Percentiles rank a stretch among this genome's conserved stretches.
Conservation (phyloP, 2,329 filamentous ascomycete species). For the Fusarium algeriense region DNA sequence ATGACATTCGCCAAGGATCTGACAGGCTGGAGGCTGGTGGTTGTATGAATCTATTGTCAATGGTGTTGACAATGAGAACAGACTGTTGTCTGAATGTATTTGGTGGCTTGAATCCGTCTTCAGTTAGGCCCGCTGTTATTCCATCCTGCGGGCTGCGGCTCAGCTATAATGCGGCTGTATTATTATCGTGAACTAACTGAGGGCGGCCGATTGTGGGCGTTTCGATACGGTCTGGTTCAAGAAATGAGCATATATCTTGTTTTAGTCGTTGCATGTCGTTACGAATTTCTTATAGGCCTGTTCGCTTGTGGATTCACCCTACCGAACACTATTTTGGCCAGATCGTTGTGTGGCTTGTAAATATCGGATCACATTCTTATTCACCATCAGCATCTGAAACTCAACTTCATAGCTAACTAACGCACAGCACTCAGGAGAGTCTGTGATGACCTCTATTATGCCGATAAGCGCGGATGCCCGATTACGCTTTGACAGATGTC, state of each 20-base stretch:
- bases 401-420: constrained; percentile 16
- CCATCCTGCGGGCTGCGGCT: constrained; percentile 6
- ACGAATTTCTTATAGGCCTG: constrained; percentile 10
- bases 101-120: constrained; percentile 10
- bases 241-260: constrained; percentile 18
- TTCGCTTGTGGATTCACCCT: neutral
- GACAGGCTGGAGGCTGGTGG: neutral
- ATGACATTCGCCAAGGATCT: constrained; percentile 11
- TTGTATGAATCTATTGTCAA: neutral
- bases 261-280: constrained; percentile 12
- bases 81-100: neutral
- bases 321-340: neutral
- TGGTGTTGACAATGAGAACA: constrained; percentile 1
- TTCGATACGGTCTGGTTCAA: neutral
- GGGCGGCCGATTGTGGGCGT: constrained; percentile 21
- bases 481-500: constrained; percentile 30
- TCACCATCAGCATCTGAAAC: constrained; percentile 12
- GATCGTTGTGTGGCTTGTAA: constrained; percentile 16
- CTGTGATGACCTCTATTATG: neutral
- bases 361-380: constrained; percentile 4
- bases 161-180: constrained; percentile 1
- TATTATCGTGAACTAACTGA: constrained; percentile 1
- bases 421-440: constrained; percentile 15
- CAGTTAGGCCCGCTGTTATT: neutral
- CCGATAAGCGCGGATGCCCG: constrained; percentile 25